phyloP scores from a whole-genome alignment of 345 rosid species.

The Brassica incana region DNA sequence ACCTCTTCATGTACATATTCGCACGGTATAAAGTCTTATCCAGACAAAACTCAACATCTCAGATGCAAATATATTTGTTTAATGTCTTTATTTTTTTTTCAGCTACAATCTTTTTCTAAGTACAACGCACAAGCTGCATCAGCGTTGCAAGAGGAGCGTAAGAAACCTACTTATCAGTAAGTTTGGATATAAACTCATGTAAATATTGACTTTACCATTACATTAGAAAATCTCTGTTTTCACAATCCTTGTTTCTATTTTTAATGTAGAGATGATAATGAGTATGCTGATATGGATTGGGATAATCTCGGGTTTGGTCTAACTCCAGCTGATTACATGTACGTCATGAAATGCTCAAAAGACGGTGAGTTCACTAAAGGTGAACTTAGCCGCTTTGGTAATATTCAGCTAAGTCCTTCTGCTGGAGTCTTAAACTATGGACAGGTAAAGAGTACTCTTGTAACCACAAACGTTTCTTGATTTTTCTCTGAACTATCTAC shows the following conservation, averaged over 20 bases:
- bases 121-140: conserved; percentile 43
- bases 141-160: conserved; percentile 35
- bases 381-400: conserved; percentile 43
- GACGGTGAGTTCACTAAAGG: conserved; percentile 41
- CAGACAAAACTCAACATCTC: conserved; percentile 15
- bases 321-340: conserved; percentile 75
- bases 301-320: conserved; percentile 77
- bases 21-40: conserved; percentile 23
- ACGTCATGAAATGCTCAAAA: conserved; percentile 54
- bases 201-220: background rate
- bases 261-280: conserved; percentile 50
- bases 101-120: conserved; percentile 29
- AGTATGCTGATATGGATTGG: conserved; percentile 77
- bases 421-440: conserved; percentile 64
- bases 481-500: background rate
- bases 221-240: conserved; percentile 13
- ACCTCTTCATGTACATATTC: conserved; percentile 33
- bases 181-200: conserved; percentile 7
- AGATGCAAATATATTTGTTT: conserved; percentile 15
- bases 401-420: conserved; percentile 53
- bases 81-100: background rate
- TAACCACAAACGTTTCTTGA: background rate
- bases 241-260: background rate
- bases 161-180: conserved; percentile 28
- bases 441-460: conserved; percentile 40